Evolutionary conservation across 768 basidiomycete genomes (phyloP).

Genomic region (Auriscalpium microsporum): DNA sequence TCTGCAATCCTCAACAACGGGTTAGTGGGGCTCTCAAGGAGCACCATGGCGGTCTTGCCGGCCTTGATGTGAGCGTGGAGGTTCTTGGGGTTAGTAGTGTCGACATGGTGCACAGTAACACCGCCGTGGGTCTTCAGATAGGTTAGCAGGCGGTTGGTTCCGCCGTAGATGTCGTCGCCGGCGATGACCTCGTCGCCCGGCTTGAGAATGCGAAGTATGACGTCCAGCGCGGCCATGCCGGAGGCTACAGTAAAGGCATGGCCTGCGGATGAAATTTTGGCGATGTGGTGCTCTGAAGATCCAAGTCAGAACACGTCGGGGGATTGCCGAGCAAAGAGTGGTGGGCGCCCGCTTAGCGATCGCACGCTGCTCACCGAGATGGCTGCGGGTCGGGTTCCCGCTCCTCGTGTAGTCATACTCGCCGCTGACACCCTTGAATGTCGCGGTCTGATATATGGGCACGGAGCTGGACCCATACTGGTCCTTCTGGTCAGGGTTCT

Average conservation of each 20-base stretch:
- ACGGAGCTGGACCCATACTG: slow-evolving; percentile 92
- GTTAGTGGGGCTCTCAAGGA: slow-evolving; percentile 96
- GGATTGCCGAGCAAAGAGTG: background rate
- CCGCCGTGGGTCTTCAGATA: slow-evolving; percentile 86
- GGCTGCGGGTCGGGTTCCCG: slow-evolving; percentile 93
- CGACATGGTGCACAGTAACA: slow-evolving; percentile 86
- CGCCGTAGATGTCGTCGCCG: slow-evolving; percentile 96
- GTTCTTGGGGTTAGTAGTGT: slow-evolving; percentile 70
- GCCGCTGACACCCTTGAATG: slow-evolving; percentile 89
- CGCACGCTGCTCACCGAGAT: slow-evolving; percentile 58
- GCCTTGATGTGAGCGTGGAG: slow-evolving; percentile 58
- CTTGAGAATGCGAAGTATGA: slow-evolving; percentile 88
- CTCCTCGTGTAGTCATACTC: slow-evolving; percentile 92
- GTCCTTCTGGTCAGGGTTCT: slow-evolving; percentile 87
- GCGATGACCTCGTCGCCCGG: slow-evolving; percentile 95
- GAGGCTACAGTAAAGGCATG: slow-evolving; percentile 92
- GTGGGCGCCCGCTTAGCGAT: background rate
- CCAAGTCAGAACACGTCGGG: background rate
- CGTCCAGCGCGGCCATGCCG: slow-evolving; percentile 96
- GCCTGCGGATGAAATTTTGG: slow-evolving; percentile 88
- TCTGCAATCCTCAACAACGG: slow-evolving; percentile 94
- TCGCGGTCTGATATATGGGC: slow-evolving; percentile 96
- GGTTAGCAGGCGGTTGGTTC: slow-evolving; percentile 88
- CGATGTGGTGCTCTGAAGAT: slow-evolving; percentile 83
- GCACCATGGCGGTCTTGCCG: slow-evolving; percentile 85